These are phyloP conservation scores for Leccinellum luteum DNA, from an alignment of 768 basidiomycete genomes.

Conservation along the genomic window DNA sequence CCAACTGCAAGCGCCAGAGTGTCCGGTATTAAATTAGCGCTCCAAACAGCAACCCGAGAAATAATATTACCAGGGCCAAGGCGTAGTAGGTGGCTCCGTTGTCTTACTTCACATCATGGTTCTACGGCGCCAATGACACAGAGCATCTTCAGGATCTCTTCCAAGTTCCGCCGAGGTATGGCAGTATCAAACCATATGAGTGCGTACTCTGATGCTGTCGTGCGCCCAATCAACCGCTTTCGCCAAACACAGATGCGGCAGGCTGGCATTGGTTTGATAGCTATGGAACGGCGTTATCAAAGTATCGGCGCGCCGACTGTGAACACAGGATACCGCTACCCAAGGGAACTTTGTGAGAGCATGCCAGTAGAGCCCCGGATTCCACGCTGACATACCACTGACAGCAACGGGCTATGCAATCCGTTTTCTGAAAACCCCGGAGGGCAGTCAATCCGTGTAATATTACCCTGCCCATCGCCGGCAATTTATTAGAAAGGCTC, in stretches of 20 bases:
- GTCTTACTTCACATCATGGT: constrained; percentile 50
- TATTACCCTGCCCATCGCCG: constrained; percentile 55
- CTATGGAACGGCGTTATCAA: constrained; percentile 43
- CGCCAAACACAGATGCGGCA: constrained; percentile 32
- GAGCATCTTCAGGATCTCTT: constrained; percentile 53
- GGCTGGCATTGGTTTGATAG: constrained; percentile 38
- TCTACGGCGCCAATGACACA: constrained; percentile 57
- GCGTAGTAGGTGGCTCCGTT: constrained; percentile 49
- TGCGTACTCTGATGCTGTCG: neutral
- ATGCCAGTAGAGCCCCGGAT: neutral
- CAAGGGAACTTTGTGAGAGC: constrained; percentile 40
- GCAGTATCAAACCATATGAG: constrained; percentile 35
- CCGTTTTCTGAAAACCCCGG: constrained; percentile 45
- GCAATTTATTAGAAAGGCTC: constrained; percentile 32
- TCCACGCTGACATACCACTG: neutral
- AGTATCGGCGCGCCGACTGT: constrained; percentile 48
- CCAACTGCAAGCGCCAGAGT: constrained; percentile 43
- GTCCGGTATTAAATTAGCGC: constrained; percentile 37
- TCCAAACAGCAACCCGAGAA: constrained; percentile 24
- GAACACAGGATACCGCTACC: constrained; percentile 49
- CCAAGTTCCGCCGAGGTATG: constrained; percentile 53
- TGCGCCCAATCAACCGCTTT: constrained; percentile 41
- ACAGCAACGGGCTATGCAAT: constrained; percentile 43
- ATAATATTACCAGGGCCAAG: too few relatives aligned
- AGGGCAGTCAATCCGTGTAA: constrained; percentile 42